A percentile compares a stretch with the other conserved stretches of the same genome.
Conservation (phyloP, 371 early-diverging fungal genomes). For the Mucor racemosus region DNA sequence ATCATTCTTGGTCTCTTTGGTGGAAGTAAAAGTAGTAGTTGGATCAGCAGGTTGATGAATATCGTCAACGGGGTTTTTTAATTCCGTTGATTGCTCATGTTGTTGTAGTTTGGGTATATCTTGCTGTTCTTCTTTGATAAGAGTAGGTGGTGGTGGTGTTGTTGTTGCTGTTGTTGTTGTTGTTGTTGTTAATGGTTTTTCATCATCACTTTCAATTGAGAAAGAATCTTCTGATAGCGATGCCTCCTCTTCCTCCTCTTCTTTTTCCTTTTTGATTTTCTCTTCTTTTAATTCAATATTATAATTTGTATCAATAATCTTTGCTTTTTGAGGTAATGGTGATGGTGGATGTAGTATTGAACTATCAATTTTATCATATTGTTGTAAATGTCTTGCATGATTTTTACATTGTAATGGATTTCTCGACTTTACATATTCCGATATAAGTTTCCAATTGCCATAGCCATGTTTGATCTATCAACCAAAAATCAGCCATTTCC, state of each 20-base stretch:
- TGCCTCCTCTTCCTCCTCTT: background rate
- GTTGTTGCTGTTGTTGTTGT: too few species aligned
- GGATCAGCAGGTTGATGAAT: background rate
- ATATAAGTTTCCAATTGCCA: constrained; percentile 69
- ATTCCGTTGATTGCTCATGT: background rate
- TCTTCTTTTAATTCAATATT: too few species aligned
- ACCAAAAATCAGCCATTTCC: background rate
- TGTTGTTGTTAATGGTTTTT: background rate
- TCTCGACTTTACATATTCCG: constrained; percentile 60
- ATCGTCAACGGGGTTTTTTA: background rate
- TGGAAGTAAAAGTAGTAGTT: background rate
- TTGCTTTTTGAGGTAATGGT: background rate
- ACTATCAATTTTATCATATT: constrained; percentile 49
- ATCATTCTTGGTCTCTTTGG: background rate
- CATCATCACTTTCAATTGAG: constrained; percentile 5
- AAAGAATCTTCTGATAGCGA: constrained; percentile 22
- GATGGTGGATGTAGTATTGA: background rate
- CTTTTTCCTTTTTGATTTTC: background rate
- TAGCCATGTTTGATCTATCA: constrained; percentile 50
- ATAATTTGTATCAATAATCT: too few species aligned
- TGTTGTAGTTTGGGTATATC: background rate
- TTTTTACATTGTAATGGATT: constrained; percentile 73
- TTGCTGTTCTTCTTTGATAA: background rate
- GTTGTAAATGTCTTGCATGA: constrained; percentile 65
- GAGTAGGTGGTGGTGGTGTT: too few species aligned